Evolutionary conservation across 805 yeast genomes (phyloP), one percentile per base, ranked within the genome.

Genomic region (Schizosaccharomyces osmophilus): DNA sequence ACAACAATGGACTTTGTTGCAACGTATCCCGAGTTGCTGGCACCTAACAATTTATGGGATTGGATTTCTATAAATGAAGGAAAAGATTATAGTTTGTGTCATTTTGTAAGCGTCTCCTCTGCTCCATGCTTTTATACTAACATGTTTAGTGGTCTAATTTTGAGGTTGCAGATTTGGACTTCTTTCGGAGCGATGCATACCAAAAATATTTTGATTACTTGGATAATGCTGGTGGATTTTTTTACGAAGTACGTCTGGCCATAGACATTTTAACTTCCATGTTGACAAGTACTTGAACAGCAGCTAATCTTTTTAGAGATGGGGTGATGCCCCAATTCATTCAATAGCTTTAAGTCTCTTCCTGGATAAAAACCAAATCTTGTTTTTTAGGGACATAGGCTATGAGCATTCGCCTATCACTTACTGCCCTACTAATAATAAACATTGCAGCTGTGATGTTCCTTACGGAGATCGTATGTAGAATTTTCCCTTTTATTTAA

Each of bases 291-390:
- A 11, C 13, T 36, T 36, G 17, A 36, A 13, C 41, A 36, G 17
- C 17, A 9, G 13, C 17, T 36, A 45, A 45, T 8, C 8, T 19
- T 45, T n/a, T 72, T 84, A 81, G 70, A 74, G 87, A 70, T 83
- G 87, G 87, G 87, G 87, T 39, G 87, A 82, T 70, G 87, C 87
- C 0, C 87, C 87, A 2, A 77, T 82, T 57, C 87, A 83, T 69
- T 78, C 85, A 2, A 73, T 83, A 63, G 87, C 83, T 3, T 83
- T 77, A 2, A 74, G 82, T 0, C 73, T 79, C 63, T 74, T 83
- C 69, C 67, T 81, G 63, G 74, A 79, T 31, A 75, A 72, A 63
- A 75, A 74, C 32, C 73, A 79, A 64, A 71, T 82, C 31, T 84
- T 82, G 64, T 77, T 77, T 70, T 82, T 82, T 67, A 80, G 75